phyloP scores from a whole-genome alignment of 2,329 filamentous ascomycete species.

The Hirsutella thompsonii region DNA sequence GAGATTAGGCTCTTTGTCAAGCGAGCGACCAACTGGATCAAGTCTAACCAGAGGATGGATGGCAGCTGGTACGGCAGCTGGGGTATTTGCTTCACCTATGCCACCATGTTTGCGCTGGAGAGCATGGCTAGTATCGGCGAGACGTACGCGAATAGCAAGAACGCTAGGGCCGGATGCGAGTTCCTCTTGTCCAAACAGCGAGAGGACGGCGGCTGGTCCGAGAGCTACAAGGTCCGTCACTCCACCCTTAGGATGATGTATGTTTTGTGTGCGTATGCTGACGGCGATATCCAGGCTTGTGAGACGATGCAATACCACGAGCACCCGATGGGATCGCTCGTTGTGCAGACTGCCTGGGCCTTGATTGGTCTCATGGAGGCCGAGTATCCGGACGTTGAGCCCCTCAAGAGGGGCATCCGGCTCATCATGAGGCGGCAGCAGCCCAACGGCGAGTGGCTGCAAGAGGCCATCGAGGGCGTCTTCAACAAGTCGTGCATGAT shows the following conservation, averaged over 20 bases:
- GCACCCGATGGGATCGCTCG: constrained; percentile 64
- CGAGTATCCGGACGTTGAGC: constrained; percentile 61
- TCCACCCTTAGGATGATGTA: not conserved
- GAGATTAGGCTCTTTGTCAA: constrained; percentile 66
- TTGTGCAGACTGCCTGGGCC: constrained; percentile 93
- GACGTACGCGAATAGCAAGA: constrained; percentile 59
- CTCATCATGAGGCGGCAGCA: constrained; percentile 80
- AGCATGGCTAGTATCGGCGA: constrained; percentile 73
- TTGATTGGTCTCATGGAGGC: constrained; percentile 73
- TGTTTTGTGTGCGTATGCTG: constrained; percentile 3
- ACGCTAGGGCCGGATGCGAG: constrained; percentile 63
- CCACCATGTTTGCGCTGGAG: constrained; percentile 90
- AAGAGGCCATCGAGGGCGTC: constrained; percentile 93
- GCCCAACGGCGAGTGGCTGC: constrained; percentile 82
- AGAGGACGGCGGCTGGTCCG: constrained; percentile 88
- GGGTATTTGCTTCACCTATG: constrained; percentile 98
- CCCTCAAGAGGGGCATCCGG: constrained; percentile 59
- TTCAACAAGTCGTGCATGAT: constrained; percentile 99
- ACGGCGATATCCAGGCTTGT: constrained; percentile 43
- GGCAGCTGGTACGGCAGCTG: constrained; percentile 98
- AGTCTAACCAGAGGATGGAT: constrained; percentile 60
- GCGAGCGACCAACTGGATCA: constrained; percentile 72
- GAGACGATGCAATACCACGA: constrained; percentile 65
- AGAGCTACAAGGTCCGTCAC: constrained; percentile 61
- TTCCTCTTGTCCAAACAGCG: constrained; percentile 80